A percentile compares a stretch with the other conserved stretches of the same genome.
Evolutionary conservation across 176 grass and related monocot species (phyloP).

Genomic region (Tuctoria greenei): DNA sequence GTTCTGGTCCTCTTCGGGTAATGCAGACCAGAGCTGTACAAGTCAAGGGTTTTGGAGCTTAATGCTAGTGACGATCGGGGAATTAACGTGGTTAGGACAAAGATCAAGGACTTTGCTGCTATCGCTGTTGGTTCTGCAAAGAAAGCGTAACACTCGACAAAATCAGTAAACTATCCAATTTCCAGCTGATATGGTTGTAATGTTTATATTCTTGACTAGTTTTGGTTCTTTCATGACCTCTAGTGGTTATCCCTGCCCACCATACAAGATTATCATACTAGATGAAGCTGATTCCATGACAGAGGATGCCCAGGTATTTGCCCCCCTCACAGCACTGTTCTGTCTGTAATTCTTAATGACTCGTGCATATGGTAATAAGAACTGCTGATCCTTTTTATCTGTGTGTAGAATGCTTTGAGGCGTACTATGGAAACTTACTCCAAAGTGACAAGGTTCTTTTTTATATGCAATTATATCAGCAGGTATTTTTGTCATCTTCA

Average conservation of each 20-base stretch:
- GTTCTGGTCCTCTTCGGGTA: conserved; percentile 19
- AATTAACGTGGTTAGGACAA: conserved; percentile 95
- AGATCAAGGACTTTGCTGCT: conserved; percentile 97
- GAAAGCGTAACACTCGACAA: conserved; percentile 51
- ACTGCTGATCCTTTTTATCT: conserved; percentile 26
- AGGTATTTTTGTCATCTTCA: conserved; percentile 54
- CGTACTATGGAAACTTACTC: conserved; percentile 86
- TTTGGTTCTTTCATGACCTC: conserved; percentile 21
- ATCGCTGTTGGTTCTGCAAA: conserved; percentile 81
- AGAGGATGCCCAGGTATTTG: conserved; percentile 94
- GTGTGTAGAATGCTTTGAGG: conserved; percentile 79
- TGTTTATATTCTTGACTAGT: conserved; percentile 37
- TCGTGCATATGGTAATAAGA: conserved; percentile 1
- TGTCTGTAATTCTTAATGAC: conserved; percentile 24
- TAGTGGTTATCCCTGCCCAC: conserved; percentile 90
- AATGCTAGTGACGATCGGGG: conserved; percentile 99
- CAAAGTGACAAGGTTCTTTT: conserved; percentile 99
- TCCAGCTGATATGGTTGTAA: not conserved
- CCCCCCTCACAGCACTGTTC: not conserved
- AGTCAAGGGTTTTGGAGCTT: conserved; percentile 92
- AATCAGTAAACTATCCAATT: conserved; percentile 32
- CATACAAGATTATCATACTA: conserved; percentile 97
- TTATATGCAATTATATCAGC: conserved; percentile 99
- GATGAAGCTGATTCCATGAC: conserved; percentile 99
- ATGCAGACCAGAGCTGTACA: conserved; percentile 89